Conservation (phyloP, 441 rosid genomes). For the Populus tomentosa region DNA sequence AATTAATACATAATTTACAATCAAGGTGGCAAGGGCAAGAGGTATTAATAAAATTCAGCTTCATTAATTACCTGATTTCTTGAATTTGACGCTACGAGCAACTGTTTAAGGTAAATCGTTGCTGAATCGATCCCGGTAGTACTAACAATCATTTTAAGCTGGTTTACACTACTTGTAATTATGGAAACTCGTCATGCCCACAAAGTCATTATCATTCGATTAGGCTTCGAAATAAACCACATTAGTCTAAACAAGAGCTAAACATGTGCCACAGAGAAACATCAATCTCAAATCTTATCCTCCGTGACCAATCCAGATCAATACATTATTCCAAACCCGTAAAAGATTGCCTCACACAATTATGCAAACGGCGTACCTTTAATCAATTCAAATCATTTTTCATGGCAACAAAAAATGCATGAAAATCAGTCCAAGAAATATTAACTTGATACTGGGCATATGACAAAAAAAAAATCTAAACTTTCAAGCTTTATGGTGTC, state of each 20-base stretch:
- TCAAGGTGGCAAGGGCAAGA: background rate
- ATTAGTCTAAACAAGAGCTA: background rate
- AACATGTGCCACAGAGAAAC: background rate
- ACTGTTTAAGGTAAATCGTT: background rate
- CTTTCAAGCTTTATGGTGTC: background rate
- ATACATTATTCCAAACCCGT: conserved; percentile 14
- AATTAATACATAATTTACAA: background rate
- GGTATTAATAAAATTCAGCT: background rate
- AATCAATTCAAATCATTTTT: background rate
- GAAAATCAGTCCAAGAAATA: background rate
- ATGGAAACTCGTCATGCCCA: background rate
- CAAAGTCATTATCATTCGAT: background rate
- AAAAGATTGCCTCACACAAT: conserved; percentile 11
- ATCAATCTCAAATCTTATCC: conserved; percentile 7
- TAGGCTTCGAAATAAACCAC: background rate
- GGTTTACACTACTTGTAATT: background rate
- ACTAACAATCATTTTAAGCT: conserved; percentile 5
- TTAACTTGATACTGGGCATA: background rate
- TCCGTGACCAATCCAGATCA: conserved; percentile 24
- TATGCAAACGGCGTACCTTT: background rate
- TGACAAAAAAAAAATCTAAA: background rate
- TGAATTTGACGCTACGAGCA: background rate
- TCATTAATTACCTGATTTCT: background rate
- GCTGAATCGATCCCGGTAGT: background rate
- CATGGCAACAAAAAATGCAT: background rate